Evolutionary conservation across 352 stramenopile genomes (phyloP).

Genomic region (Pythium plurisporium): DNA sequence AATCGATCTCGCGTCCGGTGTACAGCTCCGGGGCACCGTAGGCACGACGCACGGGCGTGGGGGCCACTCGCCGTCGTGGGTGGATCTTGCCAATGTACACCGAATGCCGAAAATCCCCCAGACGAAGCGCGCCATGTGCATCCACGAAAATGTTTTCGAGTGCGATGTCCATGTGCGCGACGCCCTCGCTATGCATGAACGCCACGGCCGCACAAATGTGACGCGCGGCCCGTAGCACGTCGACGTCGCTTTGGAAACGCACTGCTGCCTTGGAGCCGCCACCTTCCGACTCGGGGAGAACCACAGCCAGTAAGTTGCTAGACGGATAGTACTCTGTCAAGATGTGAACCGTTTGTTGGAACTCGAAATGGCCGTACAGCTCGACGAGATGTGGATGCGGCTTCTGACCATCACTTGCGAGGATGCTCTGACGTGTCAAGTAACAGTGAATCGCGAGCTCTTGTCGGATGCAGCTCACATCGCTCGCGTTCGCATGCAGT

Average conservation of each 20-base stretch:
- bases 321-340: constrained; percentile 16
- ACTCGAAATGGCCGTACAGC: constrained; percentile 12
- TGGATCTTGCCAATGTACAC: constrained; percentile 5
- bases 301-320: constrained; percentile 6
- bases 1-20: constrained; percentile 18
- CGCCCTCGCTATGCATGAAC: constrained; percentile 20
- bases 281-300: not conserved
- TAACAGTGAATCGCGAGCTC: constrained; percentile 18
- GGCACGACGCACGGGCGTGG: not conserved
- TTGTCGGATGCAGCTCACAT: not conserved
- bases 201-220: constrained; percentile 17
- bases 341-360: constrained; percentile 17
- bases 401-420: not conserved
- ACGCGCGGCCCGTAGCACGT: not conserved
- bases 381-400: constrained; percentile 16
- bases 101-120: constrained; percentile 21
- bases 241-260: constrained; percentile 2
- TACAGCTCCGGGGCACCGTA: constrained; percentile 23
- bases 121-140: not conserved
- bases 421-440: constrained; percentile 10
- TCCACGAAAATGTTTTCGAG: constrained; percentile 27
- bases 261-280: not conserved
- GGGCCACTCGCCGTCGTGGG: not conserved
- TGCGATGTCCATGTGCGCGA: constrained; percentile 21
- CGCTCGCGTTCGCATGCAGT: not conserved